phyloP scores from a whole-genome alignment of 495 filamentous ascomycete species.

The Trichoderma parareesei region DNA sequence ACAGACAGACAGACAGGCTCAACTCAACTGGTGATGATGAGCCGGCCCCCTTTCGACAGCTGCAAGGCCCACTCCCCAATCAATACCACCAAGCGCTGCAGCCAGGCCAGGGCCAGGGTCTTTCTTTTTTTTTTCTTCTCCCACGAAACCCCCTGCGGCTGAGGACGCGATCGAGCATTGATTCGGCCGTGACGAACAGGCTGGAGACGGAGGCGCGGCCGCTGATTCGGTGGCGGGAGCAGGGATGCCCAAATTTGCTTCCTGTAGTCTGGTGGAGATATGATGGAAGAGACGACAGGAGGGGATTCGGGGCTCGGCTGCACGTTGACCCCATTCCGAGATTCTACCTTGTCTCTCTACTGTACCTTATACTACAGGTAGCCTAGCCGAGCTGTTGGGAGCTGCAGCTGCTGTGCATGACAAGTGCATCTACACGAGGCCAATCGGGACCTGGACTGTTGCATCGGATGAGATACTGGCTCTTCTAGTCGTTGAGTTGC shows the following conservation, averaged over 20 bases:
- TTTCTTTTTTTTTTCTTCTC: too few species aligned
- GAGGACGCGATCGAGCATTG: neutral
- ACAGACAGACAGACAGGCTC: neutral
- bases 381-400: too few species aligned
- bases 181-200: neutral
- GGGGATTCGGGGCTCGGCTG: neutral
- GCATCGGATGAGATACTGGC: too few species aligned
- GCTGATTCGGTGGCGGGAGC: neutral
- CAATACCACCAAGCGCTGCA: neutral
- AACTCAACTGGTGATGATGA: too few species aligned
- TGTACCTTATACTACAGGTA: too few species aligned
- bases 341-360: neutral
- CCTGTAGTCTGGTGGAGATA: neutral
- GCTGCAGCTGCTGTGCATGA: too few species aligned
- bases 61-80: neutral
- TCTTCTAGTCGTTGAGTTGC: too few species aligned
- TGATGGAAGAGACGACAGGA: neutral
- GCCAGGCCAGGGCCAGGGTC: neutral
- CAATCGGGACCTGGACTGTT: too few species aligned
- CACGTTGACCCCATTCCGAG: neutral
- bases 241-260: neutral
- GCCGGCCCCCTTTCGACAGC: slow-evolving; percentile 4
- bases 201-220: neutral
- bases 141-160: neutral
- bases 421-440: too few species aligned